Base-by-base conservation (phyloP, 768 basidiomycete genomes). In the Crepidotus variabilis region DNA sequence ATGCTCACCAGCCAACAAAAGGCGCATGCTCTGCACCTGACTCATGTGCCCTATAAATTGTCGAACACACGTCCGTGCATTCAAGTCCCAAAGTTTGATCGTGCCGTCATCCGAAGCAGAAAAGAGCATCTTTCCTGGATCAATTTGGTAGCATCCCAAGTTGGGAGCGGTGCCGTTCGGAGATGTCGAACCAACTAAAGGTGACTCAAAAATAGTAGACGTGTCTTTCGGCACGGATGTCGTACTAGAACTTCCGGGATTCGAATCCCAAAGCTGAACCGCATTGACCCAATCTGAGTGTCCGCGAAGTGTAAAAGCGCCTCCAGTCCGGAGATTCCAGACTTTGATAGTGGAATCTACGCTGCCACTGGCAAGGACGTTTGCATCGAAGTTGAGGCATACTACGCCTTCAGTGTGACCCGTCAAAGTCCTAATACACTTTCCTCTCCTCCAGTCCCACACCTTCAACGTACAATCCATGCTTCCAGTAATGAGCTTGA, bases 261-360 rank as follows among this genome's bases (percentile, higher is more conserved):
- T 76, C 2, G 82, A 79, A 67, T 98, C 93, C 96, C 97, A 99
- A 34, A 99, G 74, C 61, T 87, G 84, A 20, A 99, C 96, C 2
- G 92, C 79, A 67, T 98, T 98, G 57, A 99, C 95, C 94, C 97
- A 97, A 65, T 98, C 94, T 33, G 77, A 76, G 66, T 99, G 97
- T 2, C 97, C 97, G 9, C 94, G 82, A 50, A 99, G 77, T 10
- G 92, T 91, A 71, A 97, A 98, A 33, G 93, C 92, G 54, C 89
- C 90, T 47, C 92, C 92, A 0, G 89, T 94, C 45, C 88, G 84
- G 67, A 95, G 84, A 71, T 98, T 97, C 91, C 93, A 92, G 32
- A 97, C 87, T 70, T 89, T 92, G 76, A 99, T 87, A 1, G 94
- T 97, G n/a, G 86, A 80, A 71, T 99, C 97, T 20, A 90, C 93